Conservation (phyloP, 306 rosid species). For the Fragaria iinumae region DNA sequence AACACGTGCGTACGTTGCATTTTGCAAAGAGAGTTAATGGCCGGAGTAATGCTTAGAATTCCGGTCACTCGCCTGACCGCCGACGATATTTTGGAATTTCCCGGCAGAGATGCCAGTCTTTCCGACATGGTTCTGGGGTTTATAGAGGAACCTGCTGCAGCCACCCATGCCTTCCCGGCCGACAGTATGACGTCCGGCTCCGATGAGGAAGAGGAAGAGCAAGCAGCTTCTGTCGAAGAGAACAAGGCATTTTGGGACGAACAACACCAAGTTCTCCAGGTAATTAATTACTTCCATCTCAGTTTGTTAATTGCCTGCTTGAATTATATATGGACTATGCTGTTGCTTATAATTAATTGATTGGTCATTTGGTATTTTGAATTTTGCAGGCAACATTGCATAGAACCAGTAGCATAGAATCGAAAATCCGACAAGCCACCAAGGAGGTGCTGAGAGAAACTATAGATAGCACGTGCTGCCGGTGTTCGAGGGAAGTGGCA, state of each 20-base stretch:
- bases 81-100: constrained; percentile 20
- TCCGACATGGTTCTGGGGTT: constrained; percentile 56
- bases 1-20: too few relatives aligned
- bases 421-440: constrained; percentile 52
- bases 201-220: constrained; percentile 17
- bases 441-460: constrained; percentile 44
- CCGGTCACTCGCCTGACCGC: constrained; percentile 24
- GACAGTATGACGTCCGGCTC: constrained; percentile 37
- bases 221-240: constrained; percentile 24
- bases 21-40: constrained; percentile 4
- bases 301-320: not conserved
- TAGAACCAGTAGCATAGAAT: constrained; percentile 50
- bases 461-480: constrained; percentile 32
- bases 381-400: constrained; percentile 45
- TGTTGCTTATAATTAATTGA: not conserved
- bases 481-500: constrained; percentile 33
- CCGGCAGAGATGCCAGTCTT: constrained; percentile 31
- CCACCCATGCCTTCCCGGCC: constrained; percentile 20
- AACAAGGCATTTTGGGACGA: constrained; percentile 60
- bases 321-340: not conserved
- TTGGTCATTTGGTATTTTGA: not conserved
- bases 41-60: constrained; percentile 5
- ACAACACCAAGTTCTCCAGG: constrained; percentile 61
- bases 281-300: not conserved
- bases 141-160: constrained; percentile 35